Evolutionary conservation across 768 basidiomycete species (phyloP), one percentile per base, ranked within the genome.

Genomic region (Podaxis mareebaensis): DNA sequence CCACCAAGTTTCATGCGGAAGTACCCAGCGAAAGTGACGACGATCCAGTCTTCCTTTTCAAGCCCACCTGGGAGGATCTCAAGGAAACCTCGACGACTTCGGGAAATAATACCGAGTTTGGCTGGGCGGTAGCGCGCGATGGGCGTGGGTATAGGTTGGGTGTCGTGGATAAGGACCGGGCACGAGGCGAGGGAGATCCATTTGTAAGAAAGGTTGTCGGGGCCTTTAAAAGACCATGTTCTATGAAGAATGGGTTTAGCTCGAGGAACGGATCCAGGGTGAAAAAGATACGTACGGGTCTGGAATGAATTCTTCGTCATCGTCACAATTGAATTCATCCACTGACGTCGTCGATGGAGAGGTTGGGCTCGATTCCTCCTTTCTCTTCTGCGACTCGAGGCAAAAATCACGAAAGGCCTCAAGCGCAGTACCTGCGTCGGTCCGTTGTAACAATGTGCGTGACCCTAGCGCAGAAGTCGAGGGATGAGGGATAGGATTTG

Each of bases 111-210:
- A 10, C 76, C 76, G 5, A 77, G 57, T 60, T 77, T 77, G 4
- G 76, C 74, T n/a, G 73, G 71, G 12, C 73, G 72, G 53, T 74
- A 77, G 11, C 75, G 70, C 40, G 76, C 76, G 13, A 77, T 46
- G 3, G 74, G 73, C 0, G 68, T 71, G 15, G 68, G 58, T 48
- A 56, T 36, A 58, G 68, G 51, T 28, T 60, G 65, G 44, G 73
- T 74, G 28, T 76, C 69, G 24, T 76, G 60, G 3, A 75, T 64
- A 8, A 79, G 67, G 22, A 64, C 65, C 72, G 61, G 67, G 79
- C 79, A 22, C 76, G 73, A 15, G 76, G 79, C 15, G 67, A 76
- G 72, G 74, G 17, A 77, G 65, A 64, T 75, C 73, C 56, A 81
- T 67, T 58, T 78, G 75, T 78, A 79, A 78, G 58, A 70, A 75